These are phyloP conservation scores for Beauveria varroae DNA, from an alignment of 2,329 filamentous ascomycete species.

Conservation along the genomic window DNA sequence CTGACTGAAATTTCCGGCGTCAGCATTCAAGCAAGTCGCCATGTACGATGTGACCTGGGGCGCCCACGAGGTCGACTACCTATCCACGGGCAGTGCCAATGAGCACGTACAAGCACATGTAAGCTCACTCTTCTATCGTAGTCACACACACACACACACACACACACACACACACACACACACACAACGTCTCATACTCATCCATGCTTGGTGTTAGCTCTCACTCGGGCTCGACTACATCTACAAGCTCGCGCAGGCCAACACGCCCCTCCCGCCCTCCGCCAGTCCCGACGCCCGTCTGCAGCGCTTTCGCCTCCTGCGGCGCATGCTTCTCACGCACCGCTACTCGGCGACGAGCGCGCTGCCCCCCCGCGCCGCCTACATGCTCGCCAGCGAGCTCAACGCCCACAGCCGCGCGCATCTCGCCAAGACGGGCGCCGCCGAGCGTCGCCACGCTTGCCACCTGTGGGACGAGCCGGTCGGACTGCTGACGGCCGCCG, in stretches of 20 bases:
- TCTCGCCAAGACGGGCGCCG: background rate
- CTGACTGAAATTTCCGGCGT: background rate
- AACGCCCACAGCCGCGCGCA: background rate
- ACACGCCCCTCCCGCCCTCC: background rate
- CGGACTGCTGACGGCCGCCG: background rate
- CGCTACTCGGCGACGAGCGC: background rate
- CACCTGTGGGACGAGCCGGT: conserved; percentile 3
- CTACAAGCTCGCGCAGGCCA: background rate
- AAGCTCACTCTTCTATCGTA: background rate
- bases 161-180: no score
- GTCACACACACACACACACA: no score
- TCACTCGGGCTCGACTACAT: conserved; percentile 4
- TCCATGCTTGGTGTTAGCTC: background rate
- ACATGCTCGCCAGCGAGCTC: conserved; percentile 8
- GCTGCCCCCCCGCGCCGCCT: background rate
- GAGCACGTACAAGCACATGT: background rate
- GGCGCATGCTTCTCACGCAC: background rate
- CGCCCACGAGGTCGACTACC: background rate
- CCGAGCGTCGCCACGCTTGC: background rate
- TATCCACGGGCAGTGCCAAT: background rate
- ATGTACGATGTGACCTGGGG: conserved; percentile 3
- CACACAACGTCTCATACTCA: no score
- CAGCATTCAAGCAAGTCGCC: background rate
- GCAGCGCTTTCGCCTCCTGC: background rate
- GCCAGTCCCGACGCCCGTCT: background rate